phyloP scores from a whole-genome alignment of 2,329 filamentous ascomycete genomes.

The Calonectria pseudoturangicola region DNA sequence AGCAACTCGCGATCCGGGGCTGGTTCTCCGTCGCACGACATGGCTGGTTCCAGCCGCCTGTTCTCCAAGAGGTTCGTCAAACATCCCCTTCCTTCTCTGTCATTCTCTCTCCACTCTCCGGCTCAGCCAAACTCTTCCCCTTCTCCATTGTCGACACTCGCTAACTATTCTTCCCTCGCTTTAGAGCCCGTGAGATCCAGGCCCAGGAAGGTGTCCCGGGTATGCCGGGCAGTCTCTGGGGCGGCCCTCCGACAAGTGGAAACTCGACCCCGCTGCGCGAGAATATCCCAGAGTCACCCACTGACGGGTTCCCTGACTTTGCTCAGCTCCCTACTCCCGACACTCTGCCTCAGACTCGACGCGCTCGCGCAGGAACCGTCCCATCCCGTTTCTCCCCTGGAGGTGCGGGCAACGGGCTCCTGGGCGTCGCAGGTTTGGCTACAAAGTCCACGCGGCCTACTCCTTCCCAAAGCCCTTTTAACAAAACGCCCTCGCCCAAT shows the following conservation, averaged over 20 bases:
- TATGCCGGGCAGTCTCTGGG: slow-evolving; percentile 85
- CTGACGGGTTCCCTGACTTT: slow-evolving; percentile 95
- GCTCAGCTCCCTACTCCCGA: slow-evolving; percentile 81
- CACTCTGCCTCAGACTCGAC: slow-evolving; percentile 80
- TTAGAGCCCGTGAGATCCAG: slow-evolving; percentile 96
- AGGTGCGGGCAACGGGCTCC: slow-evolving; percentile 76
- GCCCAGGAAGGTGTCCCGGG: slow-evolving; percentile 91
- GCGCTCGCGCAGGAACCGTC: slow-evolving; percentile 95
- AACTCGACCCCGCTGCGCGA: slow-evolving; percentile 97
- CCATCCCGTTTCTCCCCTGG: slow-evolving; percentile 93
- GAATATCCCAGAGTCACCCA: slow-evolving; percentile 97
- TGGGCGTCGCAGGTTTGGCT: slow-evolving; percentile 74
- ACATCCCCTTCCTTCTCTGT: slow-evolving; percentile 37
- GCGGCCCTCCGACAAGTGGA: slow-evolving; percentile 95
- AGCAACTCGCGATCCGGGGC: slow-evolving; percentile 84
- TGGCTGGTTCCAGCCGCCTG: slow-evolving; percentile 81
- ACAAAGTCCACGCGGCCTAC: slow-evolving; percentile 90
- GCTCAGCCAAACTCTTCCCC: background rate
- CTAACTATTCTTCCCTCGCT: slow-evolving; percentile 43
- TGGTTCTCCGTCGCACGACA: slow-evolving; percentile 97
- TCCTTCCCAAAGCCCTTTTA: slow-evolving; percentile 89
- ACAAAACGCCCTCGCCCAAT: slow-evolving; percentile 77
- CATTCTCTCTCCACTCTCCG: slow-evolving; percentile 28
- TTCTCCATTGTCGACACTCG: background rate
- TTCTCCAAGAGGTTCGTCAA: slow-evolving; percentile 91